Evolutionary conservation across 2,329 filamentous ascomycete species (phyloP).

Genomic region (Phaeoacremonium minimum): DNA sequence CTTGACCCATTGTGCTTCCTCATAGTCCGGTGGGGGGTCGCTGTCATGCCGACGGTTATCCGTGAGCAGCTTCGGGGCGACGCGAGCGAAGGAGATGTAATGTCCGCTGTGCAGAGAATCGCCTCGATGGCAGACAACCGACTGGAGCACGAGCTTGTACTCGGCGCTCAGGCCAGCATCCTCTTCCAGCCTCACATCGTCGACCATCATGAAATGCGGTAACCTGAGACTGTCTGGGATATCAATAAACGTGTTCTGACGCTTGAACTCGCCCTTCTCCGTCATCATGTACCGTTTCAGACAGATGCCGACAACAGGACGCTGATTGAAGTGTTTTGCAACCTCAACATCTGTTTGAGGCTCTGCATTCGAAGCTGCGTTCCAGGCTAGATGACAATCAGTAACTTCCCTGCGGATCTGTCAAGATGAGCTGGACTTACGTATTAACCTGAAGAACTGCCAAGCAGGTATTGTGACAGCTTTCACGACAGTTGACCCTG

Average conservation of each 20-base stretch:
- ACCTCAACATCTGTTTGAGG: conserved; percentile 71
- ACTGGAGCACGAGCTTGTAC: conserved; percentile 89
- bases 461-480: conserved; percentile 94
- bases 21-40: conserved; percentile 60
- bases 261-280: conserved; percentile 60
- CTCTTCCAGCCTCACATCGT: conserved; percentile 61
- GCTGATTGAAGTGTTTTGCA: conserved; percentile 78
- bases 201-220: conserved; percentile 80
- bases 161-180: conserved; percentile 70
- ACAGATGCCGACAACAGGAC: conserved; percentile 87
- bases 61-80: conserved; percentile 58
- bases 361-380: conserved; percentile 55
- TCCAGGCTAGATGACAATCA: conserved; percentile 65
- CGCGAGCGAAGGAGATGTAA: conserved; percentile 81
- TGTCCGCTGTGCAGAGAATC: conserved; percentile 83
- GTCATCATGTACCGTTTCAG: conserved; percentile 84
- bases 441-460: conserved; percentile 94
- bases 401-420: conserved; percentile 9
- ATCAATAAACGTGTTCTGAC: conserved; percentile 81
- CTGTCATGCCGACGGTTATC: conserved; percentile 52
- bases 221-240: conserved; percentile 78
- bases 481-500: conserved; percentile 56
- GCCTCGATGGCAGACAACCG: conserved; percentile 88
- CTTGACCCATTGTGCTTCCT: conserved; percentile 77
- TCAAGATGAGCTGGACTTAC: conserved; percentile 43